Conservation (phyloP, 2,329 filamentous ascomycete species). For the Alternaria sp. region DNA sequence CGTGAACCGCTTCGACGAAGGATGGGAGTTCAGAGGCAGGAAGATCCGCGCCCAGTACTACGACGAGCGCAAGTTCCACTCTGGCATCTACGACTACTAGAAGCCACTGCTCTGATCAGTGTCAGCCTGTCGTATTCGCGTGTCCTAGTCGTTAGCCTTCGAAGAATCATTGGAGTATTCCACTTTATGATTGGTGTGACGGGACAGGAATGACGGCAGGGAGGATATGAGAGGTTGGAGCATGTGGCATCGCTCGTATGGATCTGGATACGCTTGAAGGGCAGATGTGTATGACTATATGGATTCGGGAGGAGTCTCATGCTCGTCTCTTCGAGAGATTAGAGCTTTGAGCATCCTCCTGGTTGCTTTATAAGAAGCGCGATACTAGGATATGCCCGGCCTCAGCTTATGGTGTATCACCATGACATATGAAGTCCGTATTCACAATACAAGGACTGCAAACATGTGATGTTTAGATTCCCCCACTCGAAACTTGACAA, state of each 20-base stretch:
- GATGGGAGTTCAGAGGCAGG: conserved; percentile 93
- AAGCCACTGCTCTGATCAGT: background rate
- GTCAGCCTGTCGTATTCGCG: background rate
- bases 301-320: background rate
- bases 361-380: background rate
- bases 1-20: conserved; percentile 86
- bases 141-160: background rate
- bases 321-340: background rate
- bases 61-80: conserved; percentile 80
- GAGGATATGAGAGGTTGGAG: background rate
- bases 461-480: background rate
- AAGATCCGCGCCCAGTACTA: conserved; percentile 83
- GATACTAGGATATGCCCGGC: background rate
- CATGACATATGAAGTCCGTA: background rate
- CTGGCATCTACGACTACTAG: conserved; percentile 43
- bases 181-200: background rate
- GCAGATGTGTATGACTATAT: background rate
- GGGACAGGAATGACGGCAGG: background rate
- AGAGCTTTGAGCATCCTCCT: background rate
- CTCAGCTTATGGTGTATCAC: background rate
- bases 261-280: background rate
- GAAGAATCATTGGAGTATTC: background rate
- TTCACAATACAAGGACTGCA: background rate
- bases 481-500: background rate
- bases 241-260: background rate